Base-by-base conservation (phyloP, 2,329 filamentous ascomycete species). In the Atkinsonella texensis region DNA sequence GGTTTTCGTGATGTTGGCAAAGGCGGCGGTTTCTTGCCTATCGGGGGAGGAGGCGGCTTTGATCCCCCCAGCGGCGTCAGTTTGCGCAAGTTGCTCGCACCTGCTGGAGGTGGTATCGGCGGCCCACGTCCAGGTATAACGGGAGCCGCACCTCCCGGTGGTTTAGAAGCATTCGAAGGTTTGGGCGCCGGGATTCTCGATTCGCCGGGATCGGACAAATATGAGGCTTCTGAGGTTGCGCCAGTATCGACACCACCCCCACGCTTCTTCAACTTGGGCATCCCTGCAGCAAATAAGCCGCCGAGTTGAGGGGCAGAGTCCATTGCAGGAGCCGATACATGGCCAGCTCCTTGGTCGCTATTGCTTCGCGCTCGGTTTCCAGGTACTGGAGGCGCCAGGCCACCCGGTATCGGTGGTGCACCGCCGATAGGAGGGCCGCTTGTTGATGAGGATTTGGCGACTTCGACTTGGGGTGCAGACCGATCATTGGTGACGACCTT, bases 401-500 rank as follows among this genome's bases (percentile, higher is more conserved):
- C 80, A 28, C 75, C 76, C 1, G 83, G 79, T 9, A 95, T 75
- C 20, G 90, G 85, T 40, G 90, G 90, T 47, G 89, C 90, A 56
- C 86, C 84, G 58, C 81, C 84, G 52, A 87, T 70, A 12, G 84
- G 77, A 50, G 77, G 81, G 33, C 75, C 77, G 12, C 78, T 76
- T 33, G 66, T 62, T 12, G 62, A 62, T 13, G 63, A 56, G 8
- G 56, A 52, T 15, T 60, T 65, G 52, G 6, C 57, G 52, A 96
- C 67, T 49, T 78, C 57, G 52, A 96, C 67, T 48, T 78, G 61
- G 0, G 91, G 91, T 8, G 88, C 88, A 20, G 90, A 96, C 67
- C 91, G 84, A 68, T 97, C 91, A 69, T 97, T 96, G 59, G 90
- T 87, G 52, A 89, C 84, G 33, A 88, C 76, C 68, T 95, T 96